Base-by-base conservation (phyloP, 306 rosid species). In the Begonia masoniana region DNA sequence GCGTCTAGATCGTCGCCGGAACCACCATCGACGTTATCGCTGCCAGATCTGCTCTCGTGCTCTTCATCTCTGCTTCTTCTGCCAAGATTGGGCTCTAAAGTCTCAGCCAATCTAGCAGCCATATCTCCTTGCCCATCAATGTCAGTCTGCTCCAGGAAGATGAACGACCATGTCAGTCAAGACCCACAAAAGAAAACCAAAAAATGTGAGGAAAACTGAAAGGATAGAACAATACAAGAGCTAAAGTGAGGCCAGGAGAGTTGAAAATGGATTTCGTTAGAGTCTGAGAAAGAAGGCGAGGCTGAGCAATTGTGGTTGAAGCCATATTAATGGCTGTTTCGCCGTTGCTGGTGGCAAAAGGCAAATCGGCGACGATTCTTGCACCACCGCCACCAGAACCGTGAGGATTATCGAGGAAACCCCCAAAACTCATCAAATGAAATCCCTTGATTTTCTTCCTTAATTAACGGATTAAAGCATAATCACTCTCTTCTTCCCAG, bases 1-100 rank as follows among this genome's bases (percentile, higher is more conserved):
- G 80, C 95, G 52, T 89, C 97, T 15, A 62, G 82, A 57, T 91
- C 97, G 54, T 91, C 96, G 54, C 96, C 96, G 16, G 97, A 91
- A 39, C 66, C 87, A 41, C 93, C 95, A 39, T 85, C 97, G 75
- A 88, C 70, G 63, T 85, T 80, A 14, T 83, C 97, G 36, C 96
- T 85, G 0, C 97, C 97, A 72, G 97, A 91, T 91, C 97, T 85
- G 62, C 97, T 91, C 61, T 89, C 88, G 23, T 71, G 85, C 13
- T 81, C 91, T 41, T 84, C 95, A 53, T 83, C 97, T 26, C 96
- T 66, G 70, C 94, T 82, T 58, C 95, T 76, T 60, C 95, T 67
- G 51, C 76, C 76, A 57, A 59, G 68, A 67, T 52, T 74, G 7
- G 43, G 26, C 63, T 82, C 91, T 43, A 60, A 85, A 59, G 62